phyloP scores from a whole-genome alignment of 2,329 filamentous ascomycete genomes.

The Lachnellula hyalina region DNA sequence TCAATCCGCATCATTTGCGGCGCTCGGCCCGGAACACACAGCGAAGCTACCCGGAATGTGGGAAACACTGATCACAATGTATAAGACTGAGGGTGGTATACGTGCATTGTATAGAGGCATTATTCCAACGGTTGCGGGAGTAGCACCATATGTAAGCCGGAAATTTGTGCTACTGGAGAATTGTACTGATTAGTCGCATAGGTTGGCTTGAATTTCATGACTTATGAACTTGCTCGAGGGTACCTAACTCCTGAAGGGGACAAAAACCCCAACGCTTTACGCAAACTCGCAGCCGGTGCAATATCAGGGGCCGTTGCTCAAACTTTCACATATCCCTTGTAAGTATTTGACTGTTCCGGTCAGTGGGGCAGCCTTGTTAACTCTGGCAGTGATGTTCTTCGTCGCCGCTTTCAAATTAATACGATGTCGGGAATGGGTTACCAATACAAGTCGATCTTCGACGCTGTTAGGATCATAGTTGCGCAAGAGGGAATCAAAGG shows the following conservation, averaged over 20 bases:
- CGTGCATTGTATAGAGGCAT: slow-evolving; percentile 89
- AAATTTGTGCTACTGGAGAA: slow-evolving; percentile 23
- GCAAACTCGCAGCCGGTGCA: slow-evolving; percentile 85
- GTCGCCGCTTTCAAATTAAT: slow-evolving; percentile 95
- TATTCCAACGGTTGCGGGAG: slow-evolving; percentile 86
- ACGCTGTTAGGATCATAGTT: slow-evolving; percentile 78
- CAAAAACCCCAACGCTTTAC: slow-evolving; percentile 68
- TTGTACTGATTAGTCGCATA: slow-evolving; percentile 33
- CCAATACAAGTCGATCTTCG: slow-evolving; percentile 80
- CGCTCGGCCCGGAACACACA: slow-evolving; percentile 56
- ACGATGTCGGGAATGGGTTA: slow-evolving; percentile 99
- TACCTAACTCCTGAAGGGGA: slow-evolving; percentile 85
- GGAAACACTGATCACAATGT: slow-evolving; percentile 75
- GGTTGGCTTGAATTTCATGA: slow-evolving; percentile 98
- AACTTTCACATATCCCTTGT: slow-evolving; percentile 98
- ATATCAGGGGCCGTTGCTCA: slow-evolving; percentile 95
- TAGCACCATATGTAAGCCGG: slow-evolving; percentile 82
- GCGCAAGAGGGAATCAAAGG: slow-evolving; percentile 77
- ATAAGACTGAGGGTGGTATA: slow-evolving; percentile 82
- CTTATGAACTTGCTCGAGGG: slow-evolving; percentile 82
- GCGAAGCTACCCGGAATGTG: slow-evolving; percentile 86
- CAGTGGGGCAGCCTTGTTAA: slow-evolving; percentile 14
- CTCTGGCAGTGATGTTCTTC: slow-evolving; percentile 70
- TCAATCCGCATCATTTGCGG: slow-evolving; percentile 91
- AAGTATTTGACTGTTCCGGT: slow-evolving; percentile 35